phyloP scores from a whole-genome alignment of 139 green algal genomes.

The Pleodorina starrii region DNA sequence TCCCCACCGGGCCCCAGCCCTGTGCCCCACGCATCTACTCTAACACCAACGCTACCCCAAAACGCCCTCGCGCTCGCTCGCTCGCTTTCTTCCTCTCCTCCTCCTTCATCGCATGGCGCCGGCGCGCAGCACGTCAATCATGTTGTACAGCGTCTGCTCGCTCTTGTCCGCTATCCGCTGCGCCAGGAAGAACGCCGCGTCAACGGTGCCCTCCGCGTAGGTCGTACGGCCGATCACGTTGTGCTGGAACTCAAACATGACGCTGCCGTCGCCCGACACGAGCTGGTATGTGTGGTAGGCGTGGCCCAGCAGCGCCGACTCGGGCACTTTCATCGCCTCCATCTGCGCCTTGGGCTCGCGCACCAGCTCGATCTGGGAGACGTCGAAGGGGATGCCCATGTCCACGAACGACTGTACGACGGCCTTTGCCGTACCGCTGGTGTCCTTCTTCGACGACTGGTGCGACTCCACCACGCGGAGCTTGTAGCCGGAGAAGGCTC shows the following conservation, averaged over 20 bases:
- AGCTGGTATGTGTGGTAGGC: conserved; percentile 99
- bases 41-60: neutral
- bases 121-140: conserved; percentile 96
- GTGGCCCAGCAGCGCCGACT: conserved; percentile 81
- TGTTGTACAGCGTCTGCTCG: conserved; percentile 95
- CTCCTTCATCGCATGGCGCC: conserved; percentile 91
- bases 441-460: conserved; percentile 98
- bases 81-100: neutral
- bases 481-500: conserved; percentile 94
- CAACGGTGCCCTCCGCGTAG: conserved; percentile 98
- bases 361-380: conserved; percentile 86
- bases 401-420: conserved; percentile 91
- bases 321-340: conserved; percentile 58
- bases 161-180: conserved; percentile 68
- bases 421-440: conserved; percentile 90
- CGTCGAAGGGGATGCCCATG: conserved; percentile 87
- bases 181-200: conserved; percentile 92
- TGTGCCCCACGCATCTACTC: neutral
- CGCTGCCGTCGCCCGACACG: conserved; percentile 84
- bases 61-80: neutral
- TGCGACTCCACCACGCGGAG: conserved; percentile 95
- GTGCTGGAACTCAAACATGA: conserved; percentile 98
- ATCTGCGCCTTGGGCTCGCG: conserved; percentile 78
- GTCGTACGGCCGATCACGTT: conserved; percentile 91
- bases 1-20: too few relatives aligned